These are phyloP conservation scores for Seminavis robusta DNA, from an alignment of 108 stramenopile species.

Conservation along the genomic window DNA sequence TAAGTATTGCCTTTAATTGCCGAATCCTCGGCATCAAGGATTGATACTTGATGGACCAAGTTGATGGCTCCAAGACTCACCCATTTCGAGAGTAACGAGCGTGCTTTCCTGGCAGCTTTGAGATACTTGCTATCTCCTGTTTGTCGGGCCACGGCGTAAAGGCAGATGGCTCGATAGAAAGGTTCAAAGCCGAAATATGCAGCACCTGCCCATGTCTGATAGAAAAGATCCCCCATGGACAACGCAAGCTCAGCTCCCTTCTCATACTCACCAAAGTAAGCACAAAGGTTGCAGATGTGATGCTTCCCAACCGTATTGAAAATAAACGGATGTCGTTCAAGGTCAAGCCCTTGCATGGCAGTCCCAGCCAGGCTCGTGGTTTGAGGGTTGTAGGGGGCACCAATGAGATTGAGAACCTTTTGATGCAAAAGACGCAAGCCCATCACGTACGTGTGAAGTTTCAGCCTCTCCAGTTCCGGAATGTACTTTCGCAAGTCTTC, in stretches of 20 bases:
- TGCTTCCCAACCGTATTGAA: not conserved
- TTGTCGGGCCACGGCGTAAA: slow-evolving; percentile 3
- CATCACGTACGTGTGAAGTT: too few species aligned
- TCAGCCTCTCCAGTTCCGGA: too few species aligned
- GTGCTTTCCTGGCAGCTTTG: not conserved
- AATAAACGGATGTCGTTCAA: slow-evolving; percentile 3
- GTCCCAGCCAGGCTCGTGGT: not conserved
- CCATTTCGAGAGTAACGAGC: not conserved
- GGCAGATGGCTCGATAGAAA: not conserved
- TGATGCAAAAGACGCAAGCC: too few species aligned
- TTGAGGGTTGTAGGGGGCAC: too few species aligned
- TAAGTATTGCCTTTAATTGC: not conserved
- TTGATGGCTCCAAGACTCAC: slow-evolving; percentile 3
- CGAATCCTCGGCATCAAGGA: slow-evolving; percentile 13
- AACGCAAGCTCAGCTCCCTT: not conserved
- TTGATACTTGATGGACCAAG: slow-evolving; percentile 6
- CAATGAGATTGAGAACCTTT: too few species aligned
- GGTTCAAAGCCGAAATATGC: slow-evolving; percentile 3
- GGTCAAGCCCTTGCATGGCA: too few species aligned
- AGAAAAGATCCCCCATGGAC: slow-evolving; percentile 2
- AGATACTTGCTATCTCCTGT: slow-evolving; percentile 1
- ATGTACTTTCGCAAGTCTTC: too few species aligned
- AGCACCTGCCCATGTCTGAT: not conserved
- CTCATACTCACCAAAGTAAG: slow-evolving; percentile 3
- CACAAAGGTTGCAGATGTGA: slow-evolving; percentile 4